Evolutionary conservation across 192 early-diverging fungal species (phyloP), one percentile per base, ranked within the genome.

Genomic region (Backusella tarrabulga): DNA sequence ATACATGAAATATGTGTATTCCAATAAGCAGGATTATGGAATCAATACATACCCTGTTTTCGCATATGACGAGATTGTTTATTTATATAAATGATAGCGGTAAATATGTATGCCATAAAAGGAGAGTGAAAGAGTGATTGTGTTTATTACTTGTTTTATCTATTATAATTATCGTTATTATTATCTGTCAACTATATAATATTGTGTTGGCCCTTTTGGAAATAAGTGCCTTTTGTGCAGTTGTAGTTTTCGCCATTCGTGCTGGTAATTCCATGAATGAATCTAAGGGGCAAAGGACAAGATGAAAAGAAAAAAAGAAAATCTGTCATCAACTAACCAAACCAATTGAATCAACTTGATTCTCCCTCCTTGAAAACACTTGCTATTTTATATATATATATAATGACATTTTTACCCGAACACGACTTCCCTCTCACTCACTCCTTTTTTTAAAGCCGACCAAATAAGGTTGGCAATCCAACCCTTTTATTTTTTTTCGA

Each of bases 201-300:
- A 50, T 1, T 50, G 17, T 7, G 46, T 21, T 50, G 19, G 46
- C 46, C 19, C 15, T 50, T 50, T 50, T 50, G 46, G 46, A 50
- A 50, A 50, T 50, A 50, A 50, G 46, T 50, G 17, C 19, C 52
- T 63, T 60, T 63, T 63, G 21, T 72, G 70, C 74, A n/a, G 29
- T 52, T 60, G 63, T 76, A 26, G 50, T 74, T 46, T 34, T 82
- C 14, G 40, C 67, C 9, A 72, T 81, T 38, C 79, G 79, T 73
- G 75, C 75, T 46, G 75, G 79, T 81, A 81, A 77, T 38, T 54
- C 32, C 52, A 44, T 23, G 40, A 38, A 17, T 44, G 26, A 56
- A 17, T 29, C 40, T 44, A 73, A 73, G 34, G 26, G 56, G 56
- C 2, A 12, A 7, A 14, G 11, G 56, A 63, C 46, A 63, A 60